Percentiles rank a stretch among this genome's conserved stretches.
Conservation (phyloP, 2,329 filamentous ascomycete genomes). For the Fusarium abutilonis region DNA sequence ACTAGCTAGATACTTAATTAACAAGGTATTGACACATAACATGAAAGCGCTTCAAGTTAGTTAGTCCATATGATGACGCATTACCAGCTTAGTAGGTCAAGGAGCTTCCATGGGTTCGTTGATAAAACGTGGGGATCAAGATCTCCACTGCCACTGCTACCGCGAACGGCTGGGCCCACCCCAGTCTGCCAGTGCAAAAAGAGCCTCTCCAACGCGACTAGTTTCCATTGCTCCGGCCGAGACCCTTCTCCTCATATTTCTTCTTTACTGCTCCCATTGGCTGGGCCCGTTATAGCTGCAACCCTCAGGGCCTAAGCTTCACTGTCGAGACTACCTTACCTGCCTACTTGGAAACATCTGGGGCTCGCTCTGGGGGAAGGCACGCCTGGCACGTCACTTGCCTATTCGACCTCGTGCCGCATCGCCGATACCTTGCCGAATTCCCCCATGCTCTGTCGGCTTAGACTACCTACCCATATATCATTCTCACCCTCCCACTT, state of each 20-base stretch:
- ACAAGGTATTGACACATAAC: not conserved
- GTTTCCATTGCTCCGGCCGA: conserved; percentile 44
- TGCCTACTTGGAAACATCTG: not conserved
- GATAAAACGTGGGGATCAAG: conserved; percentile 15
- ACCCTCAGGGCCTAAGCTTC: conserved; percentile 3
- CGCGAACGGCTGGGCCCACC: conserved; percentile 3
- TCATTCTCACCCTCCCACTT: conserved; percentile 10
- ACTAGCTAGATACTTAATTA: too few relatives aligned
- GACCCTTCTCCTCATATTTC: conserved; percentile 7
- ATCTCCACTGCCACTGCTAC: conserved; percentile 18
- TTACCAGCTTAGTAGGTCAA: not conserved
- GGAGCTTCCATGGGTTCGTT: not conserved
- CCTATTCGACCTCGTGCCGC: conserved; percentile 37
- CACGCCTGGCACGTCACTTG: conserved; percentile 39
- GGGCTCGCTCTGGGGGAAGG: conserved; percentile 17
- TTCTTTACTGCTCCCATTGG: conserved; percentile 25
- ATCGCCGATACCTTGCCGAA: conserved; percentile 30
- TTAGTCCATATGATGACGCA: not conserved
- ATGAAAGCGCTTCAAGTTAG: not conserved
- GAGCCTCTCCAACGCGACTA: conserved; percentile 17
- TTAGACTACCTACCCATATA: not conserved
- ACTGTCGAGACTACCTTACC: not conserved
- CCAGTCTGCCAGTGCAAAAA: not conserved
- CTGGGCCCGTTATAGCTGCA: conserved; percentile 1
- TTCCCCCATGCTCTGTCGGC: conserved; percentile 8